Base-by-base conservation (phyloP, 169 alveolate genomes). In the Cryptosporidium canis region DNA sequence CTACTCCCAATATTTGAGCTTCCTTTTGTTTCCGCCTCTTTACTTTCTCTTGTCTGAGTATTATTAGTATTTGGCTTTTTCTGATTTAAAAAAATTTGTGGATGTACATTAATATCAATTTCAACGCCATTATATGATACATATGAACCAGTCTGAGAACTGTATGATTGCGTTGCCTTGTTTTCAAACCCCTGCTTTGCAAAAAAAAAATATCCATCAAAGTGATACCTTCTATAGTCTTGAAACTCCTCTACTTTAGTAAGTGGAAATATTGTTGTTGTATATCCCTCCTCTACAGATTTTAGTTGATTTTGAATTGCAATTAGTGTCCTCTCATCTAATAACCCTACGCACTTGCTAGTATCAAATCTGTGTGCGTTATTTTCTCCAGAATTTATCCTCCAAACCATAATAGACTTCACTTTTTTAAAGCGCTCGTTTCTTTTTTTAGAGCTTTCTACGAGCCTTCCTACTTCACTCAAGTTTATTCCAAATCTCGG, bases 121-220 rank as follows among this genome's bases (percentile, higher is more conserved):
- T 77, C 87, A 16, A 77, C 71, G 4, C 87, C 87, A 58, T 63
- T 77, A 29, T 27, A 77, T 56, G 87, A 53, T 56, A 77, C 71
- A 55, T 77, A 77, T 3, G 87, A 77, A 21, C 87, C 87, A 12
- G 87, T 77, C 21, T 77, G 87, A 3, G 87, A 77, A 21, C 47
- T 58, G 9, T 77, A 61, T 37, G 61, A 14, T n/a, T 77, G 87
- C 8, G 77, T 77, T 58, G 87, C 87, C 37, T 77, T 77, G 37
- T 77, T 77, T 41, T 77, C 87, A 58, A 77, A 77, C 16, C 87
- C 87, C 45, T 77, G 47, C 31, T 48, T 56, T 24, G 71, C 87
- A 77, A 77, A 77, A 41, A 77, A 77, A 21, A 31, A 77, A 11
- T 77, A 77, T 8, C 72, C 72, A 39, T 77, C 71, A 33, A 55